Percentiles rank a stretch among this genome's conserved stretches.
Conservation (phyloP, 225 moss, liverwort and hornwort species). For the Polytrichum commune region DNA sequence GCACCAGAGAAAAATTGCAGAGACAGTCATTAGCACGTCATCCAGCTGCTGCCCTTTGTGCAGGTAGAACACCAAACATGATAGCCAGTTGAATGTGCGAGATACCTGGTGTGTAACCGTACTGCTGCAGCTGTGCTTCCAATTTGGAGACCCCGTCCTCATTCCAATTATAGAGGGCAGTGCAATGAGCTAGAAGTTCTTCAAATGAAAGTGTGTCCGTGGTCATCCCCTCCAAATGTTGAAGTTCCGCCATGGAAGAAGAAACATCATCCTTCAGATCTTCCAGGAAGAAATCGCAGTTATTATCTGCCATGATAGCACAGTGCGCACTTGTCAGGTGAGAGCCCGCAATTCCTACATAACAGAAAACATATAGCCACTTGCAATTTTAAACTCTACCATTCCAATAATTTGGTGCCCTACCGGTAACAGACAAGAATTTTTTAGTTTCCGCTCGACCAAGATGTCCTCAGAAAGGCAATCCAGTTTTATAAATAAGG, state of each 20-base stretch:
- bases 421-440: too few relatives aligned
- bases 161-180: conserved; percentile 67
- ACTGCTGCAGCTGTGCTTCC: conserved; percentile 71
- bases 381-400: too few relatives aligned
- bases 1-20: too few relatives aligned
- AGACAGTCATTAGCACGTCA: too few relatives aligned
- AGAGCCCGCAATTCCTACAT: conserved; percentile 6
- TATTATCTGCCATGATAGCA: conserved; percentile 46
- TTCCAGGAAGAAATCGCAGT: conserved; percentile 61
- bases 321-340: neutral
- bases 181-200: conserved; percentile 77
- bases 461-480: too few relatives aligned
- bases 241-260: conserved; percentile 57
- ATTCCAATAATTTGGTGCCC: too few relatives aligned
- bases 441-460: too few relatives aligned
- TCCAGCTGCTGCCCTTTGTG: too few relatives aligned
- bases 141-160: conserved; percentile 60
- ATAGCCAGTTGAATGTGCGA: neutral
- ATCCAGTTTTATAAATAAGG: too few relatives aligned
- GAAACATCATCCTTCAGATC: conserved; percentile 67
- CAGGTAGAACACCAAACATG: too few relatives aligned
- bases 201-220: conserved; percentile 69
- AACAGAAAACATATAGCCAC: neutral
- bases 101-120: conserved; percentile 75
- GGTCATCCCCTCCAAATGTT: conserved; percentile 60